Conservation (phyloP, 75 land plant species). For the Cryptomeria japonica region DNA sequence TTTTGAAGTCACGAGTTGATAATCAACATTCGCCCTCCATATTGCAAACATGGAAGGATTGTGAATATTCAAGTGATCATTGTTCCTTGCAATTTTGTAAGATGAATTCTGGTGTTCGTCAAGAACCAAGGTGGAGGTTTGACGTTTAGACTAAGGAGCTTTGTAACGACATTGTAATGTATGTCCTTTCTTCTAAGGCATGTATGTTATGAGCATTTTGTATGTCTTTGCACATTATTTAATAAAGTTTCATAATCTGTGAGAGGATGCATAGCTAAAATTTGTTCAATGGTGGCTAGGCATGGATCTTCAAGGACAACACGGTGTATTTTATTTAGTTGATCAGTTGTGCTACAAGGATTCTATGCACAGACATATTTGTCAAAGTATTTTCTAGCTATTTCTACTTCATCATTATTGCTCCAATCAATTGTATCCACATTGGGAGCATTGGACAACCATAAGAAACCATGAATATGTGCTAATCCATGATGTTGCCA, state of each 20-base stretch:
- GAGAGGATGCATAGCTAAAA: not conserved
- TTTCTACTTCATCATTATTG: not conserved
- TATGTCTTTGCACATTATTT: not conserved
- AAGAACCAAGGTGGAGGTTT: no score
- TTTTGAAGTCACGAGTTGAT: not conserved
- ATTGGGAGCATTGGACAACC: no score
- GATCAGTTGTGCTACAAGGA: not conserved
- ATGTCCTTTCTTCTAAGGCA: not conserved
- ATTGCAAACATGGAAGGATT: not conserved
- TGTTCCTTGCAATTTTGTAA: not conserved
- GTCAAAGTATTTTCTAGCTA: not conserved
- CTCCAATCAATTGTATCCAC: not conserved
- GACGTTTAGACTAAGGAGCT: not conserved
- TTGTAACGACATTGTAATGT: not conserved
- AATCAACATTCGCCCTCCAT: not conserved
- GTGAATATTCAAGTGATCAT: not conserved
- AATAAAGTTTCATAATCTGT: not conserved
- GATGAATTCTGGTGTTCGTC: not conserved
- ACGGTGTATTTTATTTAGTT: accelerated
- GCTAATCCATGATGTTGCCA: not conserved
- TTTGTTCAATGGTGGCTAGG: not conserved
- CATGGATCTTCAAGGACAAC: not conserved
- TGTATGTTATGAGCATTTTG: not conserved
- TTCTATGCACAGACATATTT: not conserved
- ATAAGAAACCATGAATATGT: not conserved